Evolutionary conservation across 192 early-diverging fungal genomes (phyloP).

Genomic region (Chytriomyces hyalinus): DNA sequence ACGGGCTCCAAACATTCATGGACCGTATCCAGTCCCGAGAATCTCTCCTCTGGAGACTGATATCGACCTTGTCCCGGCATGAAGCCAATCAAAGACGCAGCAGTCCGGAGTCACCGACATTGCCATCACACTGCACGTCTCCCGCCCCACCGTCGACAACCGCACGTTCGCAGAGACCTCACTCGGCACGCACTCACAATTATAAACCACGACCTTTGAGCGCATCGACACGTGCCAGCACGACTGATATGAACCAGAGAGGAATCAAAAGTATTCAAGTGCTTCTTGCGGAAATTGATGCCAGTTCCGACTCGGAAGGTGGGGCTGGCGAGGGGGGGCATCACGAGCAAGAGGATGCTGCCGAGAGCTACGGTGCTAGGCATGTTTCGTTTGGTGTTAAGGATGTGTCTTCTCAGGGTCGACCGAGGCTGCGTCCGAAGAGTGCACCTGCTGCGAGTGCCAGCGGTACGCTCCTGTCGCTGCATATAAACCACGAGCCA

Average conservation of each 20-base stretch:
- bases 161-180: not conserved
- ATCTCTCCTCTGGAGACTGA: slow-evolving; percentile 22
- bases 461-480: not conserved
- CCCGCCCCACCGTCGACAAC: not conserved
- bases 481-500: not conserved
- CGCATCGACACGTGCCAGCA: slow-evolving; percentile 14
- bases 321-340: not conserved
- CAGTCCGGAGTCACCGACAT: no score
- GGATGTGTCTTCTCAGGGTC: no score
- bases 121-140: not conserved
- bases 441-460: slow-evolving; percentile 3
- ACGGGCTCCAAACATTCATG: not conserved
- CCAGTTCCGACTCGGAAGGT: not conserved
- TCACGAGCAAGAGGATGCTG: not conserved
- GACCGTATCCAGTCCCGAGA: slow-evolving; percentile 3
- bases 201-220: not conserved
- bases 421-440: not conserved
- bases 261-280: slow-evolving; percentile 34
- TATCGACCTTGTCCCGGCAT: slow-evolving; percentile 6
- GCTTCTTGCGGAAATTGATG: slow-evolving; percentile 23
- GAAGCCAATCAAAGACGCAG: not conserved
- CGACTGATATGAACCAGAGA: not conserved
- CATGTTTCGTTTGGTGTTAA: not conserved
- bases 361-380: not conserved
- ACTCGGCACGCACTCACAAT: not conserved